A percentile compares a stretch with the other conserved stretches of the same genome.
phyloP scores from a whole-genome alignment of 2,329 filamentous ascomycete genomes.

The Orbilia javanica region DNA sequence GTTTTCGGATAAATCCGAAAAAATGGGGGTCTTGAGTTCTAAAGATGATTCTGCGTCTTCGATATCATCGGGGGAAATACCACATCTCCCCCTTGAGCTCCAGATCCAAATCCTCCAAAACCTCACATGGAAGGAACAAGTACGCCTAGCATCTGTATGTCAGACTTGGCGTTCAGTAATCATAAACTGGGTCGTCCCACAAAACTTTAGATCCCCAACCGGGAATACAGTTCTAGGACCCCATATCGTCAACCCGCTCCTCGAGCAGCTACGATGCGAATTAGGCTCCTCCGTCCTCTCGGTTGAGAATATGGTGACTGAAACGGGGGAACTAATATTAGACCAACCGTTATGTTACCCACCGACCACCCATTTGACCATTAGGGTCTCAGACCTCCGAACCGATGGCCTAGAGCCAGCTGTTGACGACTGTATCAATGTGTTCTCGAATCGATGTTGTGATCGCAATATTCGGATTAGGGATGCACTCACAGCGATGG shows the following conservation, averaged over 20 bases:
- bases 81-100: conserved; percentile 42
- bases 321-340: conserved; percentile 22
- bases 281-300: conserved; percentile 18
- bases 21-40: conserved; percentile 27
- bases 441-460: conserved; percentile 48
- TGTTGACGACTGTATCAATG: conserved; percentile 39
- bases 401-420: conserved; percentile 44
- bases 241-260: conserved; percentile 40
- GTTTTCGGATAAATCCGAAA: conserved; percentile 7
- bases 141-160: conserved; percentile 44
- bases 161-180: conserved; percentile 48
- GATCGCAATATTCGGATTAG: conserved; percentile 42
- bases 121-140: conserved; percentile 48
- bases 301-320: conserved; percentile 30
- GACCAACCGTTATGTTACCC: conserved; percentile 49
- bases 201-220: conserved; percentile 43
- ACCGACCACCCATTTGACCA: conserved; percentile 23
- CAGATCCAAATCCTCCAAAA: conserved; percentile 52
- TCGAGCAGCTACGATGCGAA: conserved; percentile 42
- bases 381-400: conserved; percentile 42
- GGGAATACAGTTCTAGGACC: conserved; percentile 47
- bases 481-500: conserved; percentile 38
- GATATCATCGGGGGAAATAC: conserved; percentile 5
- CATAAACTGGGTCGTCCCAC: conserved; percentile 44
- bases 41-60: background rate